Conservation (phyloP, 345 rosid species). For the Durio zibethinus region DNA sequence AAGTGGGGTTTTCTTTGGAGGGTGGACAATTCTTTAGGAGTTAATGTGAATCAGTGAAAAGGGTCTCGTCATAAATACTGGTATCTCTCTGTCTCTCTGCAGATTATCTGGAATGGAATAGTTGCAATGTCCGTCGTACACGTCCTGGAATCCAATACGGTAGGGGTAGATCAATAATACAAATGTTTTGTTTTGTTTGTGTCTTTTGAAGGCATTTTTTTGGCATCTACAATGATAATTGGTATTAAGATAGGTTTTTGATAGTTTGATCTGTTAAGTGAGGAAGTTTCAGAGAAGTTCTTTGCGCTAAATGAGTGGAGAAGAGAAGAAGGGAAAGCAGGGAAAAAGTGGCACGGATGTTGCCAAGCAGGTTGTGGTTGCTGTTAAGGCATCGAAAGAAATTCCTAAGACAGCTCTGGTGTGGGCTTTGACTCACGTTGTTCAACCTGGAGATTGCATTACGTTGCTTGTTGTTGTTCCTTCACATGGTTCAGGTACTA, state of each 20-base stretch:
- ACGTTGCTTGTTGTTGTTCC: slow-evolving; percentile 85
- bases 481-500: slow-evolving; percentile 61
- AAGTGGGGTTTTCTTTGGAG: not conserved
- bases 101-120: slow-evolving; percentile 21
- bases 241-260: slow-evolving; percentile 11
- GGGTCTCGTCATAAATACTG: slow-evolving; percentile 44
- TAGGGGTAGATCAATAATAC: slow-evolving; percentile 45
- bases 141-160: slow-evolving; percentile 35
- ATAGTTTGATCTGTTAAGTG: slow-evolving; percentile 23
- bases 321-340: slow-evolving; percentile 52
- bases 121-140: slow-evolving; percentile 34
- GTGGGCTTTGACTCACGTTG: slow-evolving; percentile 99
- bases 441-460: slow-evolving; percentile 92
- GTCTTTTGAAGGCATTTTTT: slow-evolving; percentile 12
- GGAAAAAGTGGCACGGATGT: slow-evolving; percentile 48
- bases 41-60: slow-evolving; percentile 37
- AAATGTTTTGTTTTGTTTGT: slow-evolving; percentile 18
- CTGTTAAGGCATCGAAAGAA: slow-evolving; percentile 95
- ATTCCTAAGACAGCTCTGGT: slow-evolving; percentile 85
- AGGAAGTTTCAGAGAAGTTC: not conserved
- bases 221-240: slow-evolving; percentile 13
- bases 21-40: slow-evolving; percentile 13
- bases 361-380: slow-evolving; percentile 80
- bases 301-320: slow-evolving; percentile 50
- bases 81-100: slow-evolving; percentile 28